These are phyloP conservation scores for Fusarium nodosum DNA, from an alignment of 2,329 filamentous ascomycete species.

Conservation along the genomic window DNA sequence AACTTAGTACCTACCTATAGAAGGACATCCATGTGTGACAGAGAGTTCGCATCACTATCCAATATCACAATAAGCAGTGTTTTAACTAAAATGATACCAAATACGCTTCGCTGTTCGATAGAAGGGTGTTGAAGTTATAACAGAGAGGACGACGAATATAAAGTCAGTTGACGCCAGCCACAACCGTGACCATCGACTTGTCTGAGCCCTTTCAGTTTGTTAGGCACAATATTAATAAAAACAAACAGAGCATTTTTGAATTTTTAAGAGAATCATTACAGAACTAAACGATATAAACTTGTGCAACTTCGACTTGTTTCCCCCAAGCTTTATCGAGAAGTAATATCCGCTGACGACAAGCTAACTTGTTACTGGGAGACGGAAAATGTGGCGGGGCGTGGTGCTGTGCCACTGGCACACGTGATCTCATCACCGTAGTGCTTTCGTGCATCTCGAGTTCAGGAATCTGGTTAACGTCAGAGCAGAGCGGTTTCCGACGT, in stretches of 20 bases:
- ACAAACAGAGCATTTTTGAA: neutral
- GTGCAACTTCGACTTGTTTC: neutral
- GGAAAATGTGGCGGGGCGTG: constrained; percentile 40
- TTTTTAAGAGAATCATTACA: neutral
- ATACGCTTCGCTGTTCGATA: neutral
- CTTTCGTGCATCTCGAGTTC: constrained; percentile 50
- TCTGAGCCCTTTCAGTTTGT: neutral
- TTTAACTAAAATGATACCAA: neutral
- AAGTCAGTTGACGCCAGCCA: neutral
- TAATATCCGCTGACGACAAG: constrained; percentile 42
- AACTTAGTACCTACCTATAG: neutral
- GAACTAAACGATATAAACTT: neutral
- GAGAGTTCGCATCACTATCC: neutral
- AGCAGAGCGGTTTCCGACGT: constrained; percentile 47
- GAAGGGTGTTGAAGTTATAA: neutral
- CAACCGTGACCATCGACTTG: neutral
- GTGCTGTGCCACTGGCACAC: constrained; percentile 48
- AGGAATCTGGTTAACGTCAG: constrained; percentile 51
- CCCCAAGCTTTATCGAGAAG: neutral
- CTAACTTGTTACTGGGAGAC: constrained; percentile 40
- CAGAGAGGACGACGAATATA: neutral
- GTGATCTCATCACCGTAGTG: constrained; percentile 44
- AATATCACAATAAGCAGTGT: neutral
- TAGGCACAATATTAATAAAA: neutral
- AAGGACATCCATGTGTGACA: neutral